Base-by-base conservation (phyloP, 805 yeast species). In the Maudiozyma turicensis region DNA sequence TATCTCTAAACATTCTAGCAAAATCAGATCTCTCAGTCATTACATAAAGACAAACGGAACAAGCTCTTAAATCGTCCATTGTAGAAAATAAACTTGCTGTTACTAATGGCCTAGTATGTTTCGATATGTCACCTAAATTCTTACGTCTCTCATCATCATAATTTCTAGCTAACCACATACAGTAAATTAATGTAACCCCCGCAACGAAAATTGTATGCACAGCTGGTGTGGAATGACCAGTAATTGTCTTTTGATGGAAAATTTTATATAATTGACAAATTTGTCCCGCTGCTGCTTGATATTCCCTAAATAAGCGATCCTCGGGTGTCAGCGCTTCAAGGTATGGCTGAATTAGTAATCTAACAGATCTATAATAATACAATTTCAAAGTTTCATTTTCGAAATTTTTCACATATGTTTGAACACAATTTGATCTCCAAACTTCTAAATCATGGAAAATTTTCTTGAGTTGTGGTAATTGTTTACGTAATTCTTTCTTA, bases 281-380 rank as follows among this genome's bases (percentile, higher is more conserved):
- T 59, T 80, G 83, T 30, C 86, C 86, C 0, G 86, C 84, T 28
- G 84, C 85, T 2, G 82, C 82, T 58, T 81, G 86, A 60, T 86
- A 81, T 61, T 81, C 84, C 47, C 74, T 70, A 59, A 81, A 80
- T 32, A 81, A 64, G 44, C 76, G 69, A 59, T 79, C 81, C 56
- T 75, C 77, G 5, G 86, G 85, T 50, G 77, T 78, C 55, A 81
- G 63, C 6, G 79, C 63, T 56, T 80, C 86, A 50, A 81, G 58
- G 59, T 77, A 81, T 9, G 87, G 87, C 58, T 81, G 86, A 47
- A 81, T 73, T 51, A 81, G 62, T 44, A 78, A 63, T 51, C 87
- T 66, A 6, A 81, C 80, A 1, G 84, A 73, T 40, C 82, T 68
- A 56, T 78, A 78, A 57, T 81, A 81, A 53, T 80, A 80, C 28